Conservation (phyloP, 2,329 filamentous ascomycete species). For the Thermoascus crustaceus region DNA sequence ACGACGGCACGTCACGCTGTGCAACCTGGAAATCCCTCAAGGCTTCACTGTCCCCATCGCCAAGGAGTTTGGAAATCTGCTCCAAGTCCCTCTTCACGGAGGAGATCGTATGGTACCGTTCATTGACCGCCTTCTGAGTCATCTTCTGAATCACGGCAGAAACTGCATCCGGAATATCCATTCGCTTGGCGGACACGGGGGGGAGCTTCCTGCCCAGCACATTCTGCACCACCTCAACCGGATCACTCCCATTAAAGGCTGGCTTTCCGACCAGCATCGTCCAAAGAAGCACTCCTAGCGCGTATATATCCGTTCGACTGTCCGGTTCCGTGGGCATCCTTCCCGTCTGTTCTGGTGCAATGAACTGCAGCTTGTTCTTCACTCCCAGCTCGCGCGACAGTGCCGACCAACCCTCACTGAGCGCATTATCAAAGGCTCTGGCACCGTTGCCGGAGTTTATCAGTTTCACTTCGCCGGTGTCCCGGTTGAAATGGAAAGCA, state of each 20-base stretch:
- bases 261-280: slow-evolving; percentile 70
- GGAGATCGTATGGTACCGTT: slow-evolving; percentile 82
- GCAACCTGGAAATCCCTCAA: slow-evolving; percentile 69
- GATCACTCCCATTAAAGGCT: slow-evolving; percentile 69
- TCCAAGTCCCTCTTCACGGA: slow-evolving; percentile 75
- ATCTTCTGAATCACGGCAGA: slow-evolving; percentile 82
- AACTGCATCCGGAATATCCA: slow-evolving; percentile 77
- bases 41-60: slow-evolving; percentile 62
- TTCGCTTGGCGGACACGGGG: slow-evolving; percentile 64
- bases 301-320: slow-evolving; percentile 87
- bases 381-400: slow-evolving; percentile 77
- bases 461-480: slow-evolving; percentile 65
- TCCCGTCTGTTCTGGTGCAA: slow-evolving; percentile 90
- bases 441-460: slow-evolving; percentile 80
- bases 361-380: slow-evolving; percentile 82
- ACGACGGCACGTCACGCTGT: slow-evolving; percentile 81
- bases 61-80: slow-evolving; percentile 64
- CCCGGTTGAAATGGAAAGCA: slow-evolving; percentile 75
- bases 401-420: slow-evolving; percentile 79
- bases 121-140: slow-evolving; percentile 77
- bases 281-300: slow-evolving; percentile 83
- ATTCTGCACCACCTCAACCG: slow-evolving; percentile 85
- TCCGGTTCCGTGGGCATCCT: slow-evolving; percentile 89
- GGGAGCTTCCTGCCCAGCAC: slow-evolving; percentile 74
- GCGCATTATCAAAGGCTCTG: slow-evolving; percentile 80